phyloP scores from a whole-genome alignment of 2,329 filamentous ascomycete species.

The Fusarium miscanthi region DNA sequence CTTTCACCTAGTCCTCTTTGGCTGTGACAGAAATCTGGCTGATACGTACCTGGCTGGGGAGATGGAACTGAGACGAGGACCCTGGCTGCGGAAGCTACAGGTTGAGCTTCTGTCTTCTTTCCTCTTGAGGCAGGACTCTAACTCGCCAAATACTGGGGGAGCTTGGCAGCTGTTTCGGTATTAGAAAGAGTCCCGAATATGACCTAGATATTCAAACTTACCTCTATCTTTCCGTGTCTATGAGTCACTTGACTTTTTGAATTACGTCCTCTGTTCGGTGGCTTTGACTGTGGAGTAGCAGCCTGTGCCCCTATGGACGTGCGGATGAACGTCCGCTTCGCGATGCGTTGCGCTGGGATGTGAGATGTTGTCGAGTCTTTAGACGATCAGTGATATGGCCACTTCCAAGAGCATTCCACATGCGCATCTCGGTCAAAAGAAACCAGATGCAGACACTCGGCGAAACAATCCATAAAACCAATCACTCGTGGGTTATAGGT shows the following conservation, averaged over 20 bases:
- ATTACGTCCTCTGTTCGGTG: background rate
- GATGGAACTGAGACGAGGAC: constrained; percentile 19
- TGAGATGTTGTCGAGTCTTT: constrained; percentile 23
- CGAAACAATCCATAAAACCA: constrained; percentile 10
- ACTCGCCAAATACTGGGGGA: constrained; percentile 26
- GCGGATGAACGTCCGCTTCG: constrained; percentile 3
- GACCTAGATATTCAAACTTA: constrained; percentile 1
- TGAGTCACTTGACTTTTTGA: constrained; percentile 25
- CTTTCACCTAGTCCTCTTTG: background rate
- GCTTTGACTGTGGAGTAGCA: constrained; percentile 8
- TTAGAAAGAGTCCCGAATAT: constrained; percentile 23
- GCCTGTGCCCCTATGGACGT: background rate
- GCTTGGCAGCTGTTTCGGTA: constrained; percentile 25
- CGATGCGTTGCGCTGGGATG: constrained; percentile 12
- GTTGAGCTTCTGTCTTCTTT: constrained; percentile 37
- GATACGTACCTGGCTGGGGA: constrained; percentile 32
- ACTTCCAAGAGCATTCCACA: constrained; percentile 23
- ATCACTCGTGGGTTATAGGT: constrained; percentile 6
- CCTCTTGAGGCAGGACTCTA: constrained; percentile 37
- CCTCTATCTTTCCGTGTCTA: background rate
- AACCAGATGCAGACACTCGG: constrained; percentile 9
- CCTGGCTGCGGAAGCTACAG: constrained; percentile 37
- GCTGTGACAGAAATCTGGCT: constrained; percentile 15
- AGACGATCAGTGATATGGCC: constrained; percentile 29
- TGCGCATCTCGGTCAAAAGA: constrained; percentile 12